These are phyloP conservation scores for Punctularia strigosozonata DNA, from an alignment of 768 basidiomycete species.

Conservation along the genomic window DNA sequence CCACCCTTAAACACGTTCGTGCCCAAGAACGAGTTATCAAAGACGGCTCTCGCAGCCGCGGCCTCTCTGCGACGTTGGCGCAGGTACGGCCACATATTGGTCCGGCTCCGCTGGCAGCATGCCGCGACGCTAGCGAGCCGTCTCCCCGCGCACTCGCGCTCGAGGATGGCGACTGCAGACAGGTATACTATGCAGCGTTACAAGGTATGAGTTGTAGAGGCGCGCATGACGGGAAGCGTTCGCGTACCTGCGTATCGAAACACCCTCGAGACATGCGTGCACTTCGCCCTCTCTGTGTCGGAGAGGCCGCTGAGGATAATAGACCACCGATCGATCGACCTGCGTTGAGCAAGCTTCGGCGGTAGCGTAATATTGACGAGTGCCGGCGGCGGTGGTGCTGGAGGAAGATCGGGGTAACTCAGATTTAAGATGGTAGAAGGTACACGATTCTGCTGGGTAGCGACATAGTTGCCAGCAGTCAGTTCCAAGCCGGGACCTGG, in stretches of 20 bases:
- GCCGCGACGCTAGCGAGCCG: slow-evolving; percentile 31
- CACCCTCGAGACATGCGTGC: slow-evolving; percentile 43
- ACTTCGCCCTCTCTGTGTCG: slow-evolving; percentile 28
- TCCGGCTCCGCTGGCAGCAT: slow-evolving; percentile 30
- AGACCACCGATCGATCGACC: slow-evolving; percentile 38
- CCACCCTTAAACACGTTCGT: slow-evolving; percentile 20
- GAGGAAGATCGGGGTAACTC: slow-evolving; percentile 25
- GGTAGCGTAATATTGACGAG: slow-evolving; percentile 40
- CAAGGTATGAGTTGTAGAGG: neutral
- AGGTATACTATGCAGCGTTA: slow-evolving; percentile 38
- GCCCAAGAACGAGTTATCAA: slow-evolving; percentile 40
- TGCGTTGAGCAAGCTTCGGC: slow-evolving; percentile 47
- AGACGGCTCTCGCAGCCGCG: slow-evolving; percentile 22
- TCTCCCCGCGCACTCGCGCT: slow-evolving; percentile 32
- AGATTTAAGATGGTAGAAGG: slow-evolving; percentile 3
- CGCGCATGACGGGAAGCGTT: neutral
- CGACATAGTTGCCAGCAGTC: too few relatives aligned
- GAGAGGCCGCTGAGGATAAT: slow-evolving; percentile 40
- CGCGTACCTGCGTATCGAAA: slow-evolving; percentile 53
- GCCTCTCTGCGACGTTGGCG: slow-evolving; percentile 34
- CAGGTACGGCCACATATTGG: slow-evolving; percentile 69
- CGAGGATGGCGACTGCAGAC: slow-evolving; percentile 41
- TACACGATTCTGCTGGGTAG: too few relatives aligned
- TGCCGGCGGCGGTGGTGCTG: slow-evolving; percentile 5
- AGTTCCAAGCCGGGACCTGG: too few relatives aligned